Conservation (phyloP, 495 filamentous ascomycete species). For the Tetracladium setigerum region DNA sequence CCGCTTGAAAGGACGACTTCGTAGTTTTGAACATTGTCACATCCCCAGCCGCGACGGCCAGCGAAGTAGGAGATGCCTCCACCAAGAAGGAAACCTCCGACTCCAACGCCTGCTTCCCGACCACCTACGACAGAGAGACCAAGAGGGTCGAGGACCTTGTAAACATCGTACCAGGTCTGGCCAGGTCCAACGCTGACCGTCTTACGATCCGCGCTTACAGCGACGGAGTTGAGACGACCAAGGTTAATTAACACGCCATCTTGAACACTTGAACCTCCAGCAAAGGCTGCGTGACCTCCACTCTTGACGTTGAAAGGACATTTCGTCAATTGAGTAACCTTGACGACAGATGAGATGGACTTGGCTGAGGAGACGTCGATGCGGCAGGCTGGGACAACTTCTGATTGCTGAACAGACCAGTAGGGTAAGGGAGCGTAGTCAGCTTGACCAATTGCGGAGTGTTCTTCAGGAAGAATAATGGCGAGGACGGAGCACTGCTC, state of each 20-base stretch:
- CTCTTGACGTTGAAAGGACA: slow-evolving; percentile 42
- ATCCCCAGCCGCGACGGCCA: slow-evolving; percentile 34
- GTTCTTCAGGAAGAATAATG: too few relatives aligned
- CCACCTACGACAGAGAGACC: slow-evolving; percentile 40
- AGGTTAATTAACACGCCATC: slow-evolving; percentile 51
- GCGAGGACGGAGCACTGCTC: too few relatives aligned
- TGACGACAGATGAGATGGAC: slow-evolving; percentile 33
- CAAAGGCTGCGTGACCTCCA: slow-evolving; percentile 44
- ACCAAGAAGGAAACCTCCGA: slow-evolving; percentile 16
- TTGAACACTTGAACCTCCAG: slow-evolving; percentile 40
- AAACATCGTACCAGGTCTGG: slow-evolving; percentile 46
- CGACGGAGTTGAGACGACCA: slow-evolving; percentile 33
- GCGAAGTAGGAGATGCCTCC: slow-evolving; percentile 39
- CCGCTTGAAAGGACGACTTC: slow-evolving; percentile 49
- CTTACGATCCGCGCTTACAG: slow-evolving; percentile 25
- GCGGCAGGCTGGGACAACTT: slow-evolving; percentile 31
- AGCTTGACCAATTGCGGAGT: too few relatives aligned
- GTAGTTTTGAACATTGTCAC: slow-evolving; percentile 40
- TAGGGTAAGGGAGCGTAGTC: slow-evolving; percentile 16
- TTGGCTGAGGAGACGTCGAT: slow-evolving; percentile 27
- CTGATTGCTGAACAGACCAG: slow-evolving; percentile 43
- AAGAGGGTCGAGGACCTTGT: slow-evolving; percentile 35
- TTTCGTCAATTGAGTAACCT: slow-evolving; percentile 21
- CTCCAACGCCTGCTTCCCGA: slow-evolving; percentile 19
- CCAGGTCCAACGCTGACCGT: slow-evolving; percentile 37